Evolutionary conservation across 192 early-diverging fungal genomes (phyloP), one percentile per base, ranked within the genome.

Genomic region (Geosiphon pyriformis): DNA sequence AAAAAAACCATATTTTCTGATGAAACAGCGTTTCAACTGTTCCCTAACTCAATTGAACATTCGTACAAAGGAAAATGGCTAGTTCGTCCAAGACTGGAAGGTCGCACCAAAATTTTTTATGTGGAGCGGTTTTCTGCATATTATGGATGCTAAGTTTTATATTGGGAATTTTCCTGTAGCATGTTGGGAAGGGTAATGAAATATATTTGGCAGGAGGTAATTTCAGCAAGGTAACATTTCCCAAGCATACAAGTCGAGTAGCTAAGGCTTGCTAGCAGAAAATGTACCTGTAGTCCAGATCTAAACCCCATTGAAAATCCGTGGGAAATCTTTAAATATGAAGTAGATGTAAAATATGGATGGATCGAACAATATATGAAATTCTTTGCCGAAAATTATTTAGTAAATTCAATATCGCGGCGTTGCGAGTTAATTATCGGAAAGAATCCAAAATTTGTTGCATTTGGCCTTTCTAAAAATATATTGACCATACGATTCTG

Each of bases 11-110:
- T 25, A 59, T 59, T 59, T 59, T n/a, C 30, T 18, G 56, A 59
- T 31, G 30, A 59, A 31, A 30, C 56, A 29, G 56, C 56, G 22
- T 59, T 59, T 30, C 56, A 59, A 59, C 22, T 59, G 18, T 59
- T 33, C 29, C 8, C 27, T 25, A 59, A 32, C 4, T 31, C 30
- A 29, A 32, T 59, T 34, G 4, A 30, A 59, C 22, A 34, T 12
- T 59, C 27, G 30, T 59, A 59, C 22, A 59, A 59, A 0, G 56
- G 6, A 4, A 8, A 3, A 32, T 15, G 56, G 10, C 56, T 29
- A 59, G 29, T 59, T 34, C 8, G 25, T 15, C 56, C 27, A n/a
- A 25, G 26, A 10, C 56, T 30, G 15, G 12, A 59, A 59, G 32
- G 32, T 32, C 22, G 30, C 17, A 15, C 10, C 10, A 59, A 59